phyloP scores from a whole-genome alignment of 2,329 filamentous ascomycete genomes.

The Fonsecaea erecta region DNA sequence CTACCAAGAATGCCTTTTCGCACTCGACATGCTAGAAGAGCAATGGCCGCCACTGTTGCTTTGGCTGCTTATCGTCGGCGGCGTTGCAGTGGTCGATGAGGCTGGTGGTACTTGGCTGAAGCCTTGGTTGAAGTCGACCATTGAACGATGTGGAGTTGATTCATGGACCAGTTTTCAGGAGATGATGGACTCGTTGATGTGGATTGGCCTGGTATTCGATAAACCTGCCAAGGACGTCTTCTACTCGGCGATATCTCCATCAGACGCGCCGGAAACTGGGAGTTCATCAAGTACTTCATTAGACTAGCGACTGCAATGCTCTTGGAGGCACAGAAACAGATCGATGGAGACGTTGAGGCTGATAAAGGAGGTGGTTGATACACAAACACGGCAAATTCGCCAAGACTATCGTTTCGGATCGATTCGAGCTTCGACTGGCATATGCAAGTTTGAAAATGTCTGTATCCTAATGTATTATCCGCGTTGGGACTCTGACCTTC shows the following conservation, averaged over 20 bases:
- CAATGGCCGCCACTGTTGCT: constrained; percentile 20
- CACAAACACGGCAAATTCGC: neutral
- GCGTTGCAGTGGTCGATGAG: constrained; percentile 20
- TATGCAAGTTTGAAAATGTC: neutral
- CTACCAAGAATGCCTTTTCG: constrained; percentile 30
- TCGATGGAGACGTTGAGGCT: neutral
- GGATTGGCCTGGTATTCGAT: constrained; percentile 43
- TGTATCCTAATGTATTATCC: neutral
- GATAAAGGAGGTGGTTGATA: neutral
- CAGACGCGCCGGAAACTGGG: neutral
- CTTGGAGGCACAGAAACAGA: neutral
- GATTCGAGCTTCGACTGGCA: neutral
- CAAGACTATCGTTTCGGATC: neutral
- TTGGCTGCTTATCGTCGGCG: constrained; percentile 37
- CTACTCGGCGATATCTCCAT: neutral
- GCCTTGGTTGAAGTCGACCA: constrained; percentile 3
- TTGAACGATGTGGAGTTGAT: constrained; percentile 11
- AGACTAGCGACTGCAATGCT: neutral
- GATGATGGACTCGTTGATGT: constrained; percentile 41
- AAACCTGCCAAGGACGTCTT: constrained; percentile 38
- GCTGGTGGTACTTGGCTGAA: constrained; percentile 23
- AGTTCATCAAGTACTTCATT: neutral
- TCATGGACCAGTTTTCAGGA: constrained; percentile 34
- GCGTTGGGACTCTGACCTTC: neutral
- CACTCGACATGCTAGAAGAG: constrained; percentile 2